phyloP scores from a whole-genome alignment of 768 basidiomycete genomes.

The Boletus rufocinnamomeus region DNA sequence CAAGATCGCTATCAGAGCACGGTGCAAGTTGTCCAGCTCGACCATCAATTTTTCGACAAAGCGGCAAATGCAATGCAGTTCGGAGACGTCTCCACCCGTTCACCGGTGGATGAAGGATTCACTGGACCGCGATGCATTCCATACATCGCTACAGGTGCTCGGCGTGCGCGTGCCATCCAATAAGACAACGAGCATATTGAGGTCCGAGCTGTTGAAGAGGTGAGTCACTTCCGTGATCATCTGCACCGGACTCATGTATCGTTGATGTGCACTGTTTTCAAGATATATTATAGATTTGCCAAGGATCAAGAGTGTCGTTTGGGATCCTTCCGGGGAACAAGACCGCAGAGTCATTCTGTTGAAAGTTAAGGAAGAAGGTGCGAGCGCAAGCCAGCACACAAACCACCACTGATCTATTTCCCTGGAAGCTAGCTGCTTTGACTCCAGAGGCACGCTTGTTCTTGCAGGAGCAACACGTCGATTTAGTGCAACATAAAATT shows the following conservation, averaged over 20 bases:
- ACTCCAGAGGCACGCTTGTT: slow-evolving; percentile 54
- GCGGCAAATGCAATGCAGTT: slow-evolving; percentile 20
- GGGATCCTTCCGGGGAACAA: slow-evolving; percentile 49
- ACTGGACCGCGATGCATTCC: slow-evolving; percentile 68
- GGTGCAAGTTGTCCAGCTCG: slow-evolving; percentile 4
- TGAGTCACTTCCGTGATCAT: slow-evolving; percentile 33
- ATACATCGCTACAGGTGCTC: slow-evolving; percentile 63
- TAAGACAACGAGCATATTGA: slow-evolving; percentile 57
- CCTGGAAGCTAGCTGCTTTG: slow-evolving; percentile 66
- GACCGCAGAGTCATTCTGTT: slow-evolving; percentile 67
- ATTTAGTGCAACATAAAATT: slow-evolving; percentile 59
- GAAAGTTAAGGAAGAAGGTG: slow-evolving; percentile 61
- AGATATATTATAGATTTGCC: slow-evolving; percentile 70
- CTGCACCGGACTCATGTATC: slow-evolving; percentile 13
- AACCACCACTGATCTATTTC: slow-evolving; percentile 8
- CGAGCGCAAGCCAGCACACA: slow-evolving; percentile 18
- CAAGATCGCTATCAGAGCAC: slow-evolving; percentile 8
- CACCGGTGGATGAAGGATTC: slow-evolving; percentile 51
- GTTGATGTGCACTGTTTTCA: slow-evolving; percentile 8
- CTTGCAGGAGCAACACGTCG: slow-evolving; percentile 55
- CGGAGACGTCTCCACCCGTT: slow-evolving; percentile 47
- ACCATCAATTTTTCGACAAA: slow-evolving; percentile 3
- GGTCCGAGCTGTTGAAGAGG: slow-evolving; percentile 60
- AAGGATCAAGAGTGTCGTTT: slow-evolving; percentile 61
- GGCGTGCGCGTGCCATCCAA: slow-evolving; percentile 63